Base-by-base conservation (phyloP, 2,329 filamentous ascomycete genomes). In the Aspergillus clavatus region DNA sequence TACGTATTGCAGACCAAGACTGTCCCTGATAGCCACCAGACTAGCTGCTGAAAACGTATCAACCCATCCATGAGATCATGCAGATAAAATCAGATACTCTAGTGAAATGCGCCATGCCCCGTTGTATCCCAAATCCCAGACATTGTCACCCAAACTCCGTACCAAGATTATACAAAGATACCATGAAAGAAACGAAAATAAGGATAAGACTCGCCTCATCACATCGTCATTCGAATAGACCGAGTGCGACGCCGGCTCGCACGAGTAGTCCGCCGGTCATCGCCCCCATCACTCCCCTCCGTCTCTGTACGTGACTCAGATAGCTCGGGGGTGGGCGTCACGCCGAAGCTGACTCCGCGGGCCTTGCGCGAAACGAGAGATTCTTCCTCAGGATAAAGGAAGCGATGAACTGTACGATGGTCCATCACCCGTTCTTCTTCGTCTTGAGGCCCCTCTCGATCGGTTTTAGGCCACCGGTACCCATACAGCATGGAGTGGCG, bases 401-500 rank as follows among this genome's bases (percentile, higher is more conserved):
- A 96, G 0, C 91, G 84, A 66, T 96, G 87, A 3, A 97, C 79
- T 0, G 78, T 83, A n/a, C 91, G 78, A 61, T 96, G 90, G 62
- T 97, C 91, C 48, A 93, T 75, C 1, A 95, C 73, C 5, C 81
- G 67, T 55, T 81, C 74, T 51, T 82, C 77, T 7, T 80, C 83
- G 62, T 97, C 93, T 16, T 79, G 67, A 12, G 81, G 81, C 0
- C 87, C 87, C 21, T 85, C 82, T 50, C 78, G 85, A 48, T 95
- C 86, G 0, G 93, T 97, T 73, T 98, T 96, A 5, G 93, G 93
- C 93, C 93, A 98, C 46, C 86, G 77, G 61, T 87, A 96, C 0
- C 94, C 94, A 63, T 97, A 98, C 0, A 98, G 72, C 71, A 95
- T 97, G 12, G 87, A 94, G 62, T 98, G 93, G 0, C 93, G 81